Conservation (phyloP, 805 yeast genomes). For the Candida glaebosa region DNA sequence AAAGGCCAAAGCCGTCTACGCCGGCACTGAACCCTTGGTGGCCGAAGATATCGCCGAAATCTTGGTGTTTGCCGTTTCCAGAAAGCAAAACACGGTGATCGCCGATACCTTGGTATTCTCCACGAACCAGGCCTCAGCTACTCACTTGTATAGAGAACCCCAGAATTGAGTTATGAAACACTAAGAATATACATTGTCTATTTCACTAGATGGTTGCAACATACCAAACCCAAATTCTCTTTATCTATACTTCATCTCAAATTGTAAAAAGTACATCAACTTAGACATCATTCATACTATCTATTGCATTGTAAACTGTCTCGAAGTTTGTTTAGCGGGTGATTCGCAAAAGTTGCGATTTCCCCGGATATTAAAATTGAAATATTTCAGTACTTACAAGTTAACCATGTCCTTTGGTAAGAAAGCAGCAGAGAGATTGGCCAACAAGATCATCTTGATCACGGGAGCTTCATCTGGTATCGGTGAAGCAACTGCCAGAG, state of each 20-base stretch:
- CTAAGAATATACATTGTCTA: neutral
- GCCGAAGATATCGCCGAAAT: constrained; percentile 76
- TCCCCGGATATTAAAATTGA: constrained; percentile 1
- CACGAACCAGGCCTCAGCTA: constrained; percentile 77
- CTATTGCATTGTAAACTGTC: too few relatives aligned
- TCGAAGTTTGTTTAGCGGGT: too few relatives aligned
- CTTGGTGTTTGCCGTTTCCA: constrained; percentile 62
- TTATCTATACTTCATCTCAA: too few relatives aligned
- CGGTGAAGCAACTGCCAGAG: constrained; percentile 40
- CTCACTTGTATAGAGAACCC: constrained; percentile 46
- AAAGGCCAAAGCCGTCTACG: constrained; percentile 63
- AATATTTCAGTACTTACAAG: neutral
- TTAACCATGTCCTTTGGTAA: constrained; percentile 31
- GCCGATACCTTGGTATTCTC: constrained; percentile 85
- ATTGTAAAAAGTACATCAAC: too few relatives aligned
- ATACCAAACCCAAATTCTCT: too few relatives aligned
- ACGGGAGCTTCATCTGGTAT: constrained; percentile 44
- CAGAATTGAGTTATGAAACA: neutral
- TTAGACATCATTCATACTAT: too few relatives aligned
- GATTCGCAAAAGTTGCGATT: neutral
- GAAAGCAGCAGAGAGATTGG: constrained; percentile 37
- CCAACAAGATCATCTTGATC: constrained; percentile 32
- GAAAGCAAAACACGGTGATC: constrained; percentile 68
- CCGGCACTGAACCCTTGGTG: constrained; percentile 63
- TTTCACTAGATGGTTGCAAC: too few relatives aligned